Conservation (phyloP, 768 basidiomycete genomes). For the Agaricus sinodeliciosus region DNA sequence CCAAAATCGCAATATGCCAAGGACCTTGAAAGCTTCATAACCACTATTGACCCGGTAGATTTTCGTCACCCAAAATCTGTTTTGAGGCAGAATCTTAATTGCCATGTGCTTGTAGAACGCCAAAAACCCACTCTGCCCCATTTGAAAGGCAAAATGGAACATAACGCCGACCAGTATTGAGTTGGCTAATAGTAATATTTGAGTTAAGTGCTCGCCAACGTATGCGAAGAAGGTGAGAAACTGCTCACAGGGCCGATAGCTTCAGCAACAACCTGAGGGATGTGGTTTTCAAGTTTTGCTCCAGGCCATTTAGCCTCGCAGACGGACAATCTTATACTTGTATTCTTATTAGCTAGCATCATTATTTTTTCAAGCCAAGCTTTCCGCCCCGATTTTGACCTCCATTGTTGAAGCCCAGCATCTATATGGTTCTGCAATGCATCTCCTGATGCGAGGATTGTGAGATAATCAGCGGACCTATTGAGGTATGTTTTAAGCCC, state of each 20-base stretch:
- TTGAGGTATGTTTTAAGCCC: not conserved
- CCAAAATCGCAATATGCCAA: not conserved
- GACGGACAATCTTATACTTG: not conserved
- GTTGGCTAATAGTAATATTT: not conserved
- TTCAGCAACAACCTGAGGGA: not conserved
- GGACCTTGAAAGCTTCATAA: not conserved
- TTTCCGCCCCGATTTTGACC: not conserved
- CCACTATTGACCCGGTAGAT: not conserved
- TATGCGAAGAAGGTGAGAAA: not conserved
- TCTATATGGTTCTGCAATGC: not conserved
- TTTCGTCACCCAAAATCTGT: not conserved
- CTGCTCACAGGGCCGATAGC: not conserved
- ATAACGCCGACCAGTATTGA: not conserved
- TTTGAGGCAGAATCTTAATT: not conserved
- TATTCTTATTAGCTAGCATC: not conserved
- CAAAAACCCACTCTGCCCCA: not conserved
- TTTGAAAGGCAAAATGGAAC: not conserved
- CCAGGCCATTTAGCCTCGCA: not conserved
- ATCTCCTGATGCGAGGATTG: not conserved
- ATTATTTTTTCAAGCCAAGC: not conserved
- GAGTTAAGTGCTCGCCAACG: not conserved
- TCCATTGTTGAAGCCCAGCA: not conserved
- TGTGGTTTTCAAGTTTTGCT: not conserved
- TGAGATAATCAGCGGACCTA: not conserved
- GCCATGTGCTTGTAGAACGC: not conserved